These are phyloP conservation scores for Styphnolobium japonicum DNA, from an alignment of 306 rosid genomes.

Conservation along the genomic window DNA sequence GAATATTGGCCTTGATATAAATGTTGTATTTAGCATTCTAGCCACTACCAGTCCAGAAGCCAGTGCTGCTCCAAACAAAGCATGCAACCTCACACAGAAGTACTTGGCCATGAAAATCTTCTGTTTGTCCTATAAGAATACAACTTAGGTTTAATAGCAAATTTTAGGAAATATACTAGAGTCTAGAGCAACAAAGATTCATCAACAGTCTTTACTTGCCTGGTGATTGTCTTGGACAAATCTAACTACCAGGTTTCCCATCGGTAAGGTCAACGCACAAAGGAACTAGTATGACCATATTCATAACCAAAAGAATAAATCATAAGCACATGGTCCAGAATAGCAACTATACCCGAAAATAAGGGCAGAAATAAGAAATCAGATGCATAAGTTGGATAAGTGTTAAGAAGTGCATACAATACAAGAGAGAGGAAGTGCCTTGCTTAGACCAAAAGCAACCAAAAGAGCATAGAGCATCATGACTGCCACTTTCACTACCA, in stretches of 20 bases:
- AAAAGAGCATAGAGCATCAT: constrained; percentile 52
- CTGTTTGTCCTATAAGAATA: constrained; percentile 58
- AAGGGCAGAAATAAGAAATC: background rate
- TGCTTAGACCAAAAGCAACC: constrained; percentile 55
- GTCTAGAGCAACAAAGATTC: background rate
- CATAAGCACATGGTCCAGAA: background rate
- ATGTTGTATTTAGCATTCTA: constrained; percentile 35
- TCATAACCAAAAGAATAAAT: background rate
- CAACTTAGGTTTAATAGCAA: background rate
- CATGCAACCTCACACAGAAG: constrained; percentile 81
- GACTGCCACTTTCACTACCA: constrained; percentile 55
- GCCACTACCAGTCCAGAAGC: constrained; percentile 72
- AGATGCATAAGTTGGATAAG: background rate
- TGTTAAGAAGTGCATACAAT: constrained; percentile 44
- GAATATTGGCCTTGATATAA: constrained; percentile 20
- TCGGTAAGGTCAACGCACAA: constrained; percentile 69
- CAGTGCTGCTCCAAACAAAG: constrained; percentile 77
- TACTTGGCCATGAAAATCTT: constrained; percentile 96
- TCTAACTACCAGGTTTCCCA: constrained; percentile 67
- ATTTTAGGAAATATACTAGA: background rate
- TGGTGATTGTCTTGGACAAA: constrained; percentile 72
- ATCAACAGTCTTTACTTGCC: constrained; percentile 38
- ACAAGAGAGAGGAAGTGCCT: constrained; percentile 63
- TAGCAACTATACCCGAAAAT: background rate
- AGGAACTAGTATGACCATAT: constrained; percentile 50